A percentile compares a stretch with the other conserved stretches of the same genome.
These are phyloP conservation scores for Pichia inconspicua DNA, from an alignment of 1,139 yeast genomes.

Conservation along the genomic window DNA sequence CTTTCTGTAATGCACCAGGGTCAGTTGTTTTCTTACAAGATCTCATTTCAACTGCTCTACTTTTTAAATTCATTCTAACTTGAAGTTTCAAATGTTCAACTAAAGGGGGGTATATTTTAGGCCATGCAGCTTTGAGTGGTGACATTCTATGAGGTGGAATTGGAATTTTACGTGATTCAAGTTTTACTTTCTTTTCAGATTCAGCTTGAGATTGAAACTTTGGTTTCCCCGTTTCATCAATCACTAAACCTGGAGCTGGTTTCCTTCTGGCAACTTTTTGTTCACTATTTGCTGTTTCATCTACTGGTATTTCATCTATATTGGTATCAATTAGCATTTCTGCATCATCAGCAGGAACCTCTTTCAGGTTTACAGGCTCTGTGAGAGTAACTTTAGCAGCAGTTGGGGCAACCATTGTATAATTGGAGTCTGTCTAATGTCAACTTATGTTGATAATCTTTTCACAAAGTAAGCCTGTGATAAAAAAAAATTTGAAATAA, in stretches of 20 bases:
- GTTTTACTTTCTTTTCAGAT: conserved; percentile 61
- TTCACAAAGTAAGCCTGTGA: background rate
- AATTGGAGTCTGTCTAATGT: background rate
- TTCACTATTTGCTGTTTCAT: conserved; percentile 26
- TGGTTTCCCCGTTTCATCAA: conserved; percentile 89
- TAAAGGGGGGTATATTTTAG: conserved; percentile 88
- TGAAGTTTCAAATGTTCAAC: conserved; percentile 92
- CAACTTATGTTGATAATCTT: background rate
- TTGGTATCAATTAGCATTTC: conserved; percentile 57
- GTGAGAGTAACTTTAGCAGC: conserved; percentile 31
- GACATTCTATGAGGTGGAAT: conserved; percentile 97
- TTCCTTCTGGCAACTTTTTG: conserved; percentile 31
- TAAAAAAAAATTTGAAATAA: background rate
- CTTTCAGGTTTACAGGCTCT: background rate
- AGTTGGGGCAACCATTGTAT: conserved; percentile 32
- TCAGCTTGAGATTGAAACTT: conserved; percentile 70
- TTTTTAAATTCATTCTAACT: conserved; percentile 87
- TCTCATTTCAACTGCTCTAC: conserved; percentile 78
- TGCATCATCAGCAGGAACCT: background rate
- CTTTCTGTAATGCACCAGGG: conserved; percentile 92
- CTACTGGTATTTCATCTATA: conserved; percentile 29
- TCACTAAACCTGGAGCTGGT: conserved; percentile 40
- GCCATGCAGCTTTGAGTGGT: conserved; percentile 84
- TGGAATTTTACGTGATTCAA: conserved; percentile 80
- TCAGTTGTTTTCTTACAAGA: conserved; percentile 81